phyloP scores from a whole-genome alignment of 306 rosid species.

The Corylus avellana region DNA sequence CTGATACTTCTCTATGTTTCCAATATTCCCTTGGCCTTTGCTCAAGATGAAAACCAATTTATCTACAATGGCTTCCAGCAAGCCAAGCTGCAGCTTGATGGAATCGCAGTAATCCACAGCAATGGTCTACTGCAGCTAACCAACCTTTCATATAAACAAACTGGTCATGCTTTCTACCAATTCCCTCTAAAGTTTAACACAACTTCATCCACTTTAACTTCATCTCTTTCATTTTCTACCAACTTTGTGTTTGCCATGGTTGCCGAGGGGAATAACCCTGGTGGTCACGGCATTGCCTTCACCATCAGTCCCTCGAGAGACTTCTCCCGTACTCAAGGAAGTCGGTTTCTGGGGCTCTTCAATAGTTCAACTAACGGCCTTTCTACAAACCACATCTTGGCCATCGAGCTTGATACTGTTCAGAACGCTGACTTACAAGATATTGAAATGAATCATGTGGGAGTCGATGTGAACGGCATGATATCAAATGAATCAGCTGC shows the following conservation, averaged over 20 bases:
- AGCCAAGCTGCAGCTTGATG: not conserved
- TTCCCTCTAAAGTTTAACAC: too few species aligned
- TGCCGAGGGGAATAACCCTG: too few species aligned
- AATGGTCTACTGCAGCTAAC: too few species aligned
- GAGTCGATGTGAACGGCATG: constrained; percentile 36
- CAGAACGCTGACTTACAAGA: not conserved
- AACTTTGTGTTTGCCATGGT: not conserved
- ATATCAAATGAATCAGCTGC: constrained; percentile 6
- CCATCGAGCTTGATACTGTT: constrained; percentile 27
- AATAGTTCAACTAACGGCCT: not conserved
- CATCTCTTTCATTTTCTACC: not conserved
- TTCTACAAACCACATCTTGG: constrained; percentile 30
- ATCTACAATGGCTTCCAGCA: too few species aligned
- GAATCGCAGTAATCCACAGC: not conserved
- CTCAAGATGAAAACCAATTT: not conserved
- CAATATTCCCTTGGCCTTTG: too few species aligned
- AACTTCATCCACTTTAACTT: not conserved
- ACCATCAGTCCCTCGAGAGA: too few species aligned
- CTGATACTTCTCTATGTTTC: too few species aligned
- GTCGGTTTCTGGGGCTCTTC: constrained; percentile 1
- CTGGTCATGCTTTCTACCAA: too few species aligned
- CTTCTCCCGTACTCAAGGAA: not conserved
- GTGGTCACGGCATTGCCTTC: too few species aligned
- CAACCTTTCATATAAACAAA: too few species aligned
- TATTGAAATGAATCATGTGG: constrained; percentile 24